Evolutionary conservation across 345 rosid genomes (phyloP).

Genomic region (Sonneratia caseolaris): DNA sequence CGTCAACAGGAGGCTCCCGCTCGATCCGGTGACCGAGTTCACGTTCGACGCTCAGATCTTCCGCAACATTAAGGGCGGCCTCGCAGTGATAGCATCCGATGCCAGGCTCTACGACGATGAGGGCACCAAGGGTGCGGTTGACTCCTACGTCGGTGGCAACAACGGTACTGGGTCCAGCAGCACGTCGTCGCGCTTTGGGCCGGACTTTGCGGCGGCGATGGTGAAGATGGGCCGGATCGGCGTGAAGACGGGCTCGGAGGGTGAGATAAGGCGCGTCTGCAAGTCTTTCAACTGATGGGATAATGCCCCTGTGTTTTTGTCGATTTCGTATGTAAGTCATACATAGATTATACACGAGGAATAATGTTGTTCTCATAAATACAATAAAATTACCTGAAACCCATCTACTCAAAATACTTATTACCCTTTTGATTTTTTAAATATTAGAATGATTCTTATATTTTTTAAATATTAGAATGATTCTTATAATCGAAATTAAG

Average conservation of each 20-base stretch:
- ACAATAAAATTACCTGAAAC: no score
- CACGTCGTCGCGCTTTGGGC: slow-evolving; percentile 25
- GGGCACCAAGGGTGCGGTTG: slow-evolving; percentile 26
- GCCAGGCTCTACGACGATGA: slow-evolving; percentile 56
- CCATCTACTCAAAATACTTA: no score
- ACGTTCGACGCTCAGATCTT: slow-evolving; percentile 51
- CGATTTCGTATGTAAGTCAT: background rate
- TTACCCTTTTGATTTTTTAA: no score
- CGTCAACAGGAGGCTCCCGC: slow-evolving; percentile 35
- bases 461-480: no score
- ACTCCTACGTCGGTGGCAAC: slow-evolving; percentile 33
- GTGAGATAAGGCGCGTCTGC: slow-evolving; percentile 62
- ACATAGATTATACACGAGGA: background rate
- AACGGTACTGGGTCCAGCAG: slow-evolving; percentile 3
- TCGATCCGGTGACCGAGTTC: slow-evolving; percentile 40
- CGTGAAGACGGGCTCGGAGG: slow-evolving; percentile 48
- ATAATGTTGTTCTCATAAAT: no score
- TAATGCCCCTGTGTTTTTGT: background rate
- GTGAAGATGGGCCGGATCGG: slow-evolving; percentile 59
- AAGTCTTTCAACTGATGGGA: slow-evolving; percentile 32
- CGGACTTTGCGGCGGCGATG: slow-evolving; percentile 50
- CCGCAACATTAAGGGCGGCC: slow-evolving; percentile 47
- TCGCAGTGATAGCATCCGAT: slow-evolving; percentile 66
- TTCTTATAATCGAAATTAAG: no score
- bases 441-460: no score